Conservation (phyloP, 768 basidiomycete genomes). For the Mycena polygramma region DNA sequence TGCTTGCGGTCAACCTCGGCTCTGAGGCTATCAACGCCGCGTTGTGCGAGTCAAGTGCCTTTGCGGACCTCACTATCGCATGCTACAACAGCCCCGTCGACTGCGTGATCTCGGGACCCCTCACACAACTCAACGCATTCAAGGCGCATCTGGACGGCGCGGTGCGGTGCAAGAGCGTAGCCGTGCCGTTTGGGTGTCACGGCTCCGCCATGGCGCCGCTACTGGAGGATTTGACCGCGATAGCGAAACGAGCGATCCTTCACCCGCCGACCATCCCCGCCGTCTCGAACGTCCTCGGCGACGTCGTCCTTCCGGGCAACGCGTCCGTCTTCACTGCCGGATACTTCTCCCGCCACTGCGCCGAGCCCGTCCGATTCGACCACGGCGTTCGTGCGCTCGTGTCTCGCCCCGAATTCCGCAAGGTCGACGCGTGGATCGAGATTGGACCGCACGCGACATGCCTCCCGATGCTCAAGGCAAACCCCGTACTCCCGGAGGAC, state of each 20-base stretch:
- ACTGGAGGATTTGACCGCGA: conserved; percentile 58
- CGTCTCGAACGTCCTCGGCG: conserved; percentile 71
- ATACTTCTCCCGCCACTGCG: conserved; percentile 57
- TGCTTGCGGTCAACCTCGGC: conserved; percentile 68
- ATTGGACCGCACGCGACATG: conserved; percentile 73
- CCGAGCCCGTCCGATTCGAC: conserved; percentile 68
- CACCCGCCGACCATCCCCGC: conserved; percentile 64
- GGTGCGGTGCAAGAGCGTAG: conserved; percentile 52
- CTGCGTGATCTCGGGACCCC: conserved; percentile 71
- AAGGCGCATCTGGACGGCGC: conserved; percentile 54
- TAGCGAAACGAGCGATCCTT: conserved; percentile 54
- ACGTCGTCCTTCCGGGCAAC: conserved; percentile 67
- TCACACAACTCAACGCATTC: conserved; percentile 58
- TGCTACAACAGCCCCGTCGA: conserved; percentile 74
- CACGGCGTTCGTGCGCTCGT: conserved; percentile 60
- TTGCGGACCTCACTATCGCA: conserved; percentile 60
- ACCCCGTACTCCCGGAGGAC: conserved; percentile 47
- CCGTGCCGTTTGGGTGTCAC: conserved; percentile 76
- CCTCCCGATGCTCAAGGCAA: conserved; percentile 68
- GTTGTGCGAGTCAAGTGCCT: conserved; percentile 49
- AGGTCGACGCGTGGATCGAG: conserved; percentile 70
- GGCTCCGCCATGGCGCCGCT: conserved; percentile 73
- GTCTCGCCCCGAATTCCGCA: conserved; percentile 40
- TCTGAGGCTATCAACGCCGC: conserved; percentile 49
- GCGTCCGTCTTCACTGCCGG: conserved; percentile 54